Conservation (phyloP, 495 filamentous ascomycete genomes). For the Penicillium salamii region DNA sequence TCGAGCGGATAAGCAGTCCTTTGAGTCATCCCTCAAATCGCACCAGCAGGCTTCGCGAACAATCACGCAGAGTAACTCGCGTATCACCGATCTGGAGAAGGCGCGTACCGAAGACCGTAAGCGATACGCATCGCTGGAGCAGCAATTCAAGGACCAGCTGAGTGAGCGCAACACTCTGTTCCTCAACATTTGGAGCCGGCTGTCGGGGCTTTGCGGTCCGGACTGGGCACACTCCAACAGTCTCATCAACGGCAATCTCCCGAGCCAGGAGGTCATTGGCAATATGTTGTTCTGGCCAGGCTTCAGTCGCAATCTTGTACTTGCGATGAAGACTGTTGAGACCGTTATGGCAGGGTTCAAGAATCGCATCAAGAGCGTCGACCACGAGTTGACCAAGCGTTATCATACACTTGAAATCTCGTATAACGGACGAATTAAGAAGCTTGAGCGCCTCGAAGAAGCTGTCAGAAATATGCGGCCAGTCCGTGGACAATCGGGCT, state of each 20-base stretch:
- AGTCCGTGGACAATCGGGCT: slow-evolving; percentile 44
- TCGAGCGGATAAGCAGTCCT: slow-evolving; percentile 77
- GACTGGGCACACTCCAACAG: slow-evolving; percentile 92
- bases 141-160: slow-evolving; percentile 79
- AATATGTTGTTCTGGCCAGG: slow-evolving; percentile 72
- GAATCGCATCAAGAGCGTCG: slow-evolving; percentile 72
- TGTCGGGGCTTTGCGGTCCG: slow-evolving; percentile 79
- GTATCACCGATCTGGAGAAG: slow-evolving; percentile 80
- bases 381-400: slow-evolving; percentile 84
- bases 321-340: slow-evolving; percentile 87
- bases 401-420: slow-evolving; percentile 83
- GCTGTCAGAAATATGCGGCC: slow-evolving; percentile 55
- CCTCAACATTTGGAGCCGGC: slow-evolving; percentile 79
- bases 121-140: slow-evolving; percentile 69
- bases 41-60: slow-evolving; percentile 80
- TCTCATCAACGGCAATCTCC: slow-evolving; percentile 81
- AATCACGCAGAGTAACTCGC: slow-evolving; percentile 76
- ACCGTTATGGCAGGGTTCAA: slow-evolving; percentile 77
- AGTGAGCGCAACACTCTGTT: slow-evolving; percentile 86
- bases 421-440: slow-evolving; percentile 74
- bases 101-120: slow-evolving; percentile 69
- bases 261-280: slow-evolving; percentile 73
- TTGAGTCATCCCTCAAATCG: slow-evolving; percentile 81
- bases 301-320: slow-evolving; percentile 84
- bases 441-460: slow-evolving; percentile 82